Evolutionary conservation across 1,284 basidiomycete species (phyloP).

Genomic region (Cystobasidium slooffiae): DNA sequence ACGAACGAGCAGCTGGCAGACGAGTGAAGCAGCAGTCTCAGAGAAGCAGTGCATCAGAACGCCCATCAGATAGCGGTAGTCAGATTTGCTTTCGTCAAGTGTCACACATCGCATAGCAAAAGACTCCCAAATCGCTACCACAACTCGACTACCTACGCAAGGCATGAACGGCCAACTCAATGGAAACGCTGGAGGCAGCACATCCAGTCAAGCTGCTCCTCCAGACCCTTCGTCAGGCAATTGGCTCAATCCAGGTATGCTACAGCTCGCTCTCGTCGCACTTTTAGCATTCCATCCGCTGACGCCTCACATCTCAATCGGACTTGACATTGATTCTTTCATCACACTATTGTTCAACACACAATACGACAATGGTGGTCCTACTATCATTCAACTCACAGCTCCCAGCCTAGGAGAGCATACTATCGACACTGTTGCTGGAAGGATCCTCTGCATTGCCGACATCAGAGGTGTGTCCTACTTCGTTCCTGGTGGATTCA

Average conservation of each 20-base stretch:
- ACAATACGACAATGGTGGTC: neutral
- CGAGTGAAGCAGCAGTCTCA: neutral
- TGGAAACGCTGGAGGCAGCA: neutral
- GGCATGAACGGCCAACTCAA: constrained; percentile 25
- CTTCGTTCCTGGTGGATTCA: neutral
- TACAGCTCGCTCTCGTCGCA: neutral
- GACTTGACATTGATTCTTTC: neutral
- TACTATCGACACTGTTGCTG: constrained; percentile 54
- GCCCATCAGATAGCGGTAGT: neutral
- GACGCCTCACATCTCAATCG: neutral
- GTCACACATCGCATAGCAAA: neutral
- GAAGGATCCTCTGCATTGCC: constrained; percentile 91
- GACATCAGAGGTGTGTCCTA: constrained; percentile 77
- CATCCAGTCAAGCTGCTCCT: neutral
- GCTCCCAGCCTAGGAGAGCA: constrained; percentile 15
- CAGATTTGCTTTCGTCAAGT: neutral
- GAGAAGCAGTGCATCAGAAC: neutral
- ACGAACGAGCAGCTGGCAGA: too few relatives aligned
- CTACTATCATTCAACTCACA: neutral
- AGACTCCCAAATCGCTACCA: neutral
- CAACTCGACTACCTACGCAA: neutral
- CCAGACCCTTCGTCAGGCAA: neutral
- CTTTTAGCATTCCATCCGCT: neutral
- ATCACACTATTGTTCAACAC: neutral
- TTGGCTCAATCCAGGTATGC: constrained; percentile 3